phyloP scores from a whole-genome alignment of 140 eudicot species.

The Bidens hawaiensis region DNA sequence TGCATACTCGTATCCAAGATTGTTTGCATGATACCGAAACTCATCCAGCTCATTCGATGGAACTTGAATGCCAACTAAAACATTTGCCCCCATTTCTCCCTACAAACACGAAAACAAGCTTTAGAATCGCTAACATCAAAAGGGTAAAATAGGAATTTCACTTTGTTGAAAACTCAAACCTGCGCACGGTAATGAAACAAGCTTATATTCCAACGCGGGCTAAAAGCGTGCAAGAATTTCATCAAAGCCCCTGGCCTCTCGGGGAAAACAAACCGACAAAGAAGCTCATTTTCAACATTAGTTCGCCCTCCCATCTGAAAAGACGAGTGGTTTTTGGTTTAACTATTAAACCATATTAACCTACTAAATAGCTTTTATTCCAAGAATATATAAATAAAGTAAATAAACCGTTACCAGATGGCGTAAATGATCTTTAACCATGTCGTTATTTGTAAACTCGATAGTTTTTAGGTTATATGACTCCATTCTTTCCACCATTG shows the following conservation, averaged over 20 bases:
- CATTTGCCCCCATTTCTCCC: slow-evolving; percentile 93
- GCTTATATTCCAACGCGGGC: slow-evolving; percentile 93
- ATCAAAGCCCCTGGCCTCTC: slow-evolving; percentile 91
- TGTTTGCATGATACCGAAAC: slow-evolving; percentile 56
- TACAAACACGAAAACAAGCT: background rate
- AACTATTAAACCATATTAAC: background rate
- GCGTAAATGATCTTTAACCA: slow-evolving; percentile 89
- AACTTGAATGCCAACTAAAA: slow-evolving; percentile 84
- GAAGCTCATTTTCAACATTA: slow-evolving; percentile 67
- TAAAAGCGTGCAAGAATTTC: slow-evolving; percentile 74
- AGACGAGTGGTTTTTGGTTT: background rate
- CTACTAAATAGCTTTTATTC: no score
- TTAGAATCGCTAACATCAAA: slow-evolving; percentile 2
- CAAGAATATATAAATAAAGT: no score
- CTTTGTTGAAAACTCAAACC: slow-evolving; percentile 35
- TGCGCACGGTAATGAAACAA: slow-evolving; percentile 95
- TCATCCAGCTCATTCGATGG: slow-evolving; percentile 42
- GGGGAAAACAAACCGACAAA: slow-evolving; percentile 83
- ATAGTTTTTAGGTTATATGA: slow-evolving; percentile 60
- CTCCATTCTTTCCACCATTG: slow-evolving; percentile 74
- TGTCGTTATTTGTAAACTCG: slow-evolving; percentile 69
- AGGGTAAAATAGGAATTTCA: background rate
- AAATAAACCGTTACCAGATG: slow-evolving; percentile 59
- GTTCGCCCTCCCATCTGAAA: slow-evolving; percentile 89
- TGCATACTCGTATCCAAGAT: slow-evolving; percentile 65